A percentile compares a stretch with the other conserved stretches of the same genome.
These are phyloP conservation scores for Leccinum incarnatum DNA, from an alignment of 768 basidiomycete genomes.

Conservation along the genomic window DNA sequence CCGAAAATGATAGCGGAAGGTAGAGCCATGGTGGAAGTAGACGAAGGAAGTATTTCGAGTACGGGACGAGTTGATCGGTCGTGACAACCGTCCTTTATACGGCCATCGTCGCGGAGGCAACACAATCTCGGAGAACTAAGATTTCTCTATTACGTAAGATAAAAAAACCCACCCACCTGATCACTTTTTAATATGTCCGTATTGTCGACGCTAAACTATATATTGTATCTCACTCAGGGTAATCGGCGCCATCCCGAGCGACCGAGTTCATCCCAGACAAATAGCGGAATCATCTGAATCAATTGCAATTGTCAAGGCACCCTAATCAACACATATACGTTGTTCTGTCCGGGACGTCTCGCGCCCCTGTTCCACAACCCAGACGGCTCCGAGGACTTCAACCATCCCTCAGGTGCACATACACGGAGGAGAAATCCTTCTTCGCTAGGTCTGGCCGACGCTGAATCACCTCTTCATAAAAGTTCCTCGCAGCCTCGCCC, in stretches of 20 bases:
- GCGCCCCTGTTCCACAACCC: background rate
- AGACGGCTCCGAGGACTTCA: background rate
- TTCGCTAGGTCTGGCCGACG: constrained; percentile 56
- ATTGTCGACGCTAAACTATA: background rate
- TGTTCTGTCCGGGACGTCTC: background rate
- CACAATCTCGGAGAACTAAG: constrained; percentile 12
- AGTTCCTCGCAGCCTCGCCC: constrained; percentile 56
- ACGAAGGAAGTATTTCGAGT: constrained; percentile 1
- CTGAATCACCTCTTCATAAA: constrained; percentile 59
- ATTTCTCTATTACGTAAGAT: constrained; percentile 21
- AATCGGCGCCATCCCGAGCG: background rate
- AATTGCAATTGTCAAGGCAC: constrained; percentile 1
- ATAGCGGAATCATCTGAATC: background rate
- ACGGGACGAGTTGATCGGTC: constrained; percentile 20
- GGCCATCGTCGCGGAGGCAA: constrained; percentile 25
- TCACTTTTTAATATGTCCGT: background rate
- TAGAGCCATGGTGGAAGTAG: constrained; percentile 39
- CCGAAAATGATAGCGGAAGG: constrained; percentile 79
- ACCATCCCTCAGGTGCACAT: constrained; percentile 50
- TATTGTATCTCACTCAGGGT: background rate
- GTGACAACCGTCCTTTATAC: constrained; percentile 25
- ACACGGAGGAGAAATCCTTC: constrained; percentile 83
- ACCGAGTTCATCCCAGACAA: background rate
- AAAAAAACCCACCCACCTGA: background rate
- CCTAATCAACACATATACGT: constrained; percentile 12